These are phyloP conservation scores for Aspergillus niger DNA, from an alignment of 2,329 filamentous ascomycete genomes.

Conservation along the genomic window DNA sequence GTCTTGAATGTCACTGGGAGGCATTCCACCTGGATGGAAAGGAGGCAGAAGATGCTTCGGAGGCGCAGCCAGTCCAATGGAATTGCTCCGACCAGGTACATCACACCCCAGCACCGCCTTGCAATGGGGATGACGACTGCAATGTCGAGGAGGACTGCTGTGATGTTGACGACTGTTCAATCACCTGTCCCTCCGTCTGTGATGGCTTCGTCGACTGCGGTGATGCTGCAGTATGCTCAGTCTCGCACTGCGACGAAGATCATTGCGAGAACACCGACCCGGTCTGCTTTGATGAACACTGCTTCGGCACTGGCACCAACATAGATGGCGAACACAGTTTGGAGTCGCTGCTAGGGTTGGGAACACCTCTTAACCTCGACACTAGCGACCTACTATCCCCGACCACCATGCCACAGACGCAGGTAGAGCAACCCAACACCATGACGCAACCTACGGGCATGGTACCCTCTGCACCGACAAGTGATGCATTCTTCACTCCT, in stretches of 20 bases:
- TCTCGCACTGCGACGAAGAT: constrained; percentile 32
- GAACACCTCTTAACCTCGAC: constrained; percentile 33
- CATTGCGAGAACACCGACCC: constrained; percentile 34
- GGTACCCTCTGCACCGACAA: constrained; percentile 18
- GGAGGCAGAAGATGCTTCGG: constrained; percentile 26
- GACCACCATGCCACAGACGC: constrained; percentile 20
- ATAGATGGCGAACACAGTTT: constrained; percentile 30
- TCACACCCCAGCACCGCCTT: constrained; percentile 28
- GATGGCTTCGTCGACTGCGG: constrained; percentile 46
- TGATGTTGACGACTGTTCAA: constrained; percentile 41
- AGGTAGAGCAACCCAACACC: constrained; percentile 24
- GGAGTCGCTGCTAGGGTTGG: constrained; percentile 37
- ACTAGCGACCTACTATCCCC: constrained; percentile 30
- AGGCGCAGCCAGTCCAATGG: constrained; percentile 30
- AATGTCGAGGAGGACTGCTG: constrained; percentile 40
- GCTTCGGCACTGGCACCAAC: constrained; percentile 27
- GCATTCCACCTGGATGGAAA: constrained; percentile 39
- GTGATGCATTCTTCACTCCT: constrained; percentile 20
- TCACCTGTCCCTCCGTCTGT: constrained; percentile 43
- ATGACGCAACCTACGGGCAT: constrained; percentile 21
- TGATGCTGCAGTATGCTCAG: constrained; percentile 40
- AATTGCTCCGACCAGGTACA: constrained; percentile 33
- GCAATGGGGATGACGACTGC: constrained; percentile 38
- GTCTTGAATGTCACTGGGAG: constrained; percentile 47
- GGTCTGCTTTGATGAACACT: constrained; percentile 44